These are phyloP conservation scores for Debaryomyces hansenii DNA, from an alignment of 805 yeast genomes.

Conservation along the genomic window DNA sequence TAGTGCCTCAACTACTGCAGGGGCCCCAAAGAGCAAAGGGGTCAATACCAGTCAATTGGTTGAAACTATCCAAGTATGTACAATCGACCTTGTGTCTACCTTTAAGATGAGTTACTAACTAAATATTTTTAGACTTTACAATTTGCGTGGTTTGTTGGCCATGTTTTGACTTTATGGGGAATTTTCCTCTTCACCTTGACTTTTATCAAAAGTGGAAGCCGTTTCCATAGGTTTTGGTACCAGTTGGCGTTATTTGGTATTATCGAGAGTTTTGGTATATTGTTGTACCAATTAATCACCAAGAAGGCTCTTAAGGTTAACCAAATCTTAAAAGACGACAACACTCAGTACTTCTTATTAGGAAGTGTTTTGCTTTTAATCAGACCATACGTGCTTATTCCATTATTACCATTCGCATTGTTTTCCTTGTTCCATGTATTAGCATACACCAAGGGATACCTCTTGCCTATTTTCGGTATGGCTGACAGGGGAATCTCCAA, in stretches of 20 bases:
- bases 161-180: slow-evolving; percentile 33
- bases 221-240: slow-evolving; percentile 45
- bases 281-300: slow-evolving; percentile 55
- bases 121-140: slow-evolving; percentile 46
- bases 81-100: neutral
- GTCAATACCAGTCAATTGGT: slow-evolving; percentile 10
- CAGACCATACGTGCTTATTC: slow-evolving; percentile 58
- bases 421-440: slow-evolving; percentile 83
- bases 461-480: slow-evolving; percentile 63
- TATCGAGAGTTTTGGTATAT: slow-evolving; percentile 72
- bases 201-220: slow-evolving; percentile 27
- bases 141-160: slow-evolving; percentile 72
- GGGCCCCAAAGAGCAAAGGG: neutral
- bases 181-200: slow-evolving; percentile 32
- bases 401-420: slow-evolving; percentile 71
- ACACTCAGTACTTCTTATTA: slow-evolving; percentile 67
- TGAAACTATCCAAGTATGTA: slow-evolving; percentile 20
- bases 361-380: slow-evolving; percentile 49
- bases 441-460: slow-evolving; percentile 61
- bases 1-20: slow-evolving; percentile 1
- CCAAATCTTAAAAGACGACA: slow-evolving; percentile 50
- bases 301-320: slow-evolving; percentile 25
- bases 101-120: slow-evolving; percentile 7
- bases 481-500: slow-evolving; percentile 25
- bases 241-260: slow-evolving; percentile 62